phyloP scores from a whole-genome alignment of 768 basidiomycete species.

The Pulveroboletus sp. region DNA sequence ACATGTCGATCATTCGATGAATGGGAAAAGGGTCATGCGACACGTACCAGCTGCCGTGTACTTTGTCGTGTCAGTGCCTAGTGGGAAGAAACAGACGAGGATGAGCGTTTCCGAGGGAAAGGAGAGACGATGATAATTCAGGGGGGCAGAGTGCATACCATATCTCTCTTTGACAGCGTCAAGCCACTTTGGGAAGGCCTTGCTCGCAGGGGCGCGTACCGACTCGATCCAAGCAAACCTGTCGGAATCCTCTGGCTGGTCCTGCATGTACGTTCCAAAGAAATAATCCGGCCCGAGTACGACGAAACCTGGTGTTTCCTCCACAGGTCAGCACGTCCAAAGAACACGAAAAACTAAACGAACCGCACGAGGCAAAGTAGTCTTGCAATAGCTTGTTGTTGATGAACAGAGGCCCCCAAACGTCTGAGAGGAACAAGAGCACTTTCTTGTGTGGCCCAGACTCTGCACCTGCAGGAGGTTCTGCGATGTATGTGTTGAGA shows the following conservation, averaged over 20 bases:
- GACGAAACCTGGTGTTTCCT: constrained; percentile 40
- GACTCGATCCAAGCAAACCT: constrained; percentile 36
- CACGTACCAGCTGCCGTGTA: constrained; percentile 42
- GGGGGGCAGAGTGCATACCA: constrained; percentile 29
- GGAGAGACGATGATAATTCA: no score
- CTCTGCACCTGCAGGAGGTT: no score
- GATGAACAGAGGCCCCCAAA: no score
- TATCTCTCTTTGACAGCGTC: constrained; percentile 44
- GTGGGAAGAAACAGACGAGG: no score
- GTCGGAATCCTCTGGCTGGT: constrained; percentile 31
- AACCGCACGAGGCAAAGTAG: constrained; percentile 35
- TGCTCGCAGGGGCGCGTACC: constrained; percentile 30
- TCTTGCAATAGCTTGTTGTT: no score
- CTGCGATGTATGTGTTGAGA: constrained; percentile 15
- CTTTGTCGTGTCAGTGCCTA: constrained; percentile 31
- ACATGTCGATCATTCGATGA: no score
- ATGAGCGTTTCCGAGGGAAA: not conserved
- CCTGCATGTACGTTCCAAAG: constrained; percentile 42
- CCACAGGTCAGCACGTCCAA: not conserved
- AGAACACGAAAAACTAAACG: not conserved
- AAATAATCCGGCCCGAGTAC: constrained; percentile 61
- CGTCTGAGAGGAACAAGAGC: no score
- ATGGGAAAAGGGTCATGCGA: not conserved
- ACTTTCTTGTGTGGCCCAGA: no score
- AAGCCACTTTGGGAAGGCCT: constrained; percentile 46